Conservation (phyloP, 345 rosid species). For the Ailanthus altissimus region DNA sequence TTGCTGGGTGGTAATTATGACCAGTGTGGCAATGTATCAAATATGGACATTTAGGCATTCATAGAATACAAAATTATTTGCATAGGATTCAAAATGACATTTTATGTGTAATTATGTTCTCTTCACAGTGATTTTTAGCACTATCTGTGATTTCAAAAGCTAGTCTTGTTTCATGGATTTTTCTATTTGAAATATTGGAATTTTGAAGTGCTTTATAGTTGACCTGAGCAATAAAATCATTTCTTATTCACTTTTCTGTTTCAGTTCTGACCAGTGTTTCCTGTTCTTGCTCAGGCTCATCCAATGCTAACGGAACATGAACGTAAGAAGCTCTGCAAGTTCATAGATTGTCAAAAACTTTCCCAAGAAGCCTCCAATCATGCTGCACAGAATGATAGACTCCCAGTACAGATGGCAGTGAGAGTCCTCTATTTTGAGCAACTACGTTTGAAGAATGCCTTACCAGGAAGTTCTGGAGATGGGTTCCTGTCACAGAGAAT, state of each 20-base stretch:
- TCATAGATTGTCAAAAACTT: slow-evolving; percentile 63
- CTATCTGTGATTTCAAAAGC: background rate
- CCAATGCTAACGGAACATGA: slow-evolving; percentile 64
- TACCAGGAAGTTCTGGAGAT: slow-evolving; percentile 66
- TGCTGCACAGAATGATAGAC: slow-evolving; percentile 65
- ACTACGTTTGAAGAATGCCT: slow-evolving; percentile 61
- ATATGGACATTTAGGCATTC: too few relatives aligned
- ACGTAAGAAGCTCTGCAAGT: slow-evolving; percentile 63
- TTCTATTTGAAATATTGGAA: background rate
- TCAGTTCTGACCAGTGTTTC: background rate
- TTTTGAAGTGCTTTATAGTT: background rate
- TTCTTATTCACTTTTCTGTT: background rate
- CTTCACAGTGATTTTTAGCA: background rate
- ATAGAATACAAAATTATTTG: too few relatives aligned
- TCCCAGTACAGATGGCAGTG: slow-evolving; percentile 62
- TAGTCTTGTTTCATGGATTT: background rate
- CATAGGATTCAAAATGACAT: too few relatives aligned
- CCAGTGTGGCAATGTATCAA: too few relatives aligned
- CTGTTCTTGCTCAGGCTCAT: slow-evolving; percentile 49
- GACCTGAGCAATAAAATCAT: background rate
- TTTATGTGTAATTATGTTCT: background rate
- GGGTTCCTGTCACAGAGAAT: slow-evolving; percentile 62
- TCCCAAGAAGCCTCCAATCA: slow-evolving; percentile 62
- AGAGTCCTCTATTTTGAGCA: slow-evolving; percentile 69
- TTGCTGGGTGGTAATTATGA: too few relatives aligned